Conservation (phyloP, 1,284 basidiomycete genomes). For the Boletus semigastroideus region DNA sequence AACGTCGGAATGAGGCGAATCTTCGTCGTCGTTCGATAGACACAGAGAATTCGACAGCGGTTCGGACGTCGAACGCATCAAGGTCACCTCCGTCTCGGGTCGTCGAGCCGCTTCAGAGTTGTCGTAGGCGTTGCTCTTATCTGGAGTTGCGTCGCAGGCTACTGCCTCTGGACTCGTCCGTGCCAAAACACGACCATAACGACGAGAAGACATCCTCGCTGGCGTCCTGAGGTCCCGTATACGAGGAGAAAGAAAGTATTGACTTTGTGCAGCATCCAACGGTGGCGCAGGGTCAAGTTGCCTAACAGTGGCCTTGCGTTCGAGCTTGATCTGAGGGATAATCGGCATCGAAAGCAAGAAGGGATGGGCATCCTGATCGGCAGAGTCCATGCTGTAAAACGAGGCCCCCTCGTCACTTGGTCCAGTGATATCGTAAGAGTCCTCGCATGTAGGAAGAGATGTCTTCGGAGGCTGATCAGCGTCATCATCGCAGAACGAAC, state of each 20-base stretch:
- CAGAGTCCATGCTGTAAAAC: conserved; percentile 29
- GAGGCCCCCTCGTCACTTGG: conserved; percentile 18
- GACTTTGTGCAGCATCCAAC: not conserved
- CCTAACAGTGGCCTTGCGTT: conserved; percentile 30
- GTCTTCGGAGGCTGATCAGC: not conserved
- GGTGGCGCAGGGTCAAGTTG: conserved; percentile 2
- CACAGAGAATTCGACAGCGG: conserved; percentile 2
- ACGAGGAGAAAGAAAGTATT: conserved; percentile 20
- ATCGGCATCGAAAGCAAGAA: conserved; percentile 29
- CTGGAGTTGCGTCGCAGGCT: not conserved
- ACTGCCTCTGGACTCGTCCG: not conserved
- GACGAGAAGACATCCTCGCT: conserved; percentile 20
- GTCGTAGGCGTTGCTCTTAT: not conserved
- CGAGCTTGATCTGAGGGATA: conserved; percentile 29
- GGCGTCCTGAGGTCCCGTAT: conserved; percentile 13
- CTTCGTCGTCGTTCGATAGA: conserved; percentile 10
- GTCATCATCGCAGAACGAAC: not conserved
- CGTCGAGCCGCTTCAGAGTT: not conserved
- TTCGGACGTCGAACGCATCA: conserved; percentile 15
- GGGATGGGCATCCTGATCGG: conserved; percentile 25
- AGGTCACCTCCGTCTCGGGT: not conserved
- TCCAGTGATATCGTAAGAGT: not conserved
- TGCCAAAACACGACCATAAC: conserved; percentile 12
- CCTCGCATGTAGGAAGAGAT: not conserved
- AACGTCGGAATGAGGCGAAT: conserved; percentile 13